Conservation (phyloP, 2,329 filamentous ascomycete genomes). For the Curvularia lunata region DNA sequence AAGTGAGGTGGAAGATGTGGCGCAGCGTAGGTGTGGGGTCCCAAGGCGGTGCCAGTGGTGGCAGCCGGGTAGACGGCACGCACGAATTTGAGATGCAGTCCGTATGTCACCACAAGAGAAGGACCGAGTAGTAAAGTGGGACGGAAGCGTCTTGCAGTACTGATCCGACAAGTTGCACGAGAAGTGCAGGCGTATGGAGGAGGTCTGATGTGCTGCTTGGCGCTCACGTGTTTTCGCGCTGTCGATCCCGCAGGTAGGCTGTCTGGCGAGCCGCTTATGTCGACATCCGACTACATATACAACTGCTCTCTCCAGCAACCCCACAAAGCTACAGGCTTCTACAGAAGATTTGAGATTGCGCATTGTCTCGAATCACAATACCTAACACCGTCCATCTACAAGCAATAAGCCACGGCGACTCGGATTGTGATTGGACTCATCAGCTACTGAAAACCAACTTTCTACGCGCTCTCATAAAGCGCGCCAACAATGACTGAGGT, state of each 20-base stretch:
- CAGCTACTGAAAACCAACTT: background rate
- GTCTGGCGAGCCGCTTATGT: conserved; percentile 5
- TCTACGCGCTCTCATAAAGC: background rate
- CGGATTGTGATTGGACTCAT: background rate
- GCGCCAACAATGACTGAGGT: conserved; percentile 40
- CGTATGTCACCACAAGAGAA: background rate
- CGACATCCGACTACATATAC: background rate
- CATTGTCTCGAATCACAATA: too few relatives aligned
- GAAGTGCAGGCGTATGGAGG: conserved; percentile 4
- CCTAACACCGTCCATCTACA: background rate
- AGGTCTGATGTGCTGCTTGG: conserved; percentile 3
- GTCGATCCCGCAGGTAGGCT: background rate
- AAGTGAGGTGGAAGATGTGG: conserved; percentile 9
- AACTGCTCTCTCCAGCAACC: background rate
- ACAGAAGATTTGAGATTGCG: background rate
- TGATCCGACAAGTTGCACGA: conserved; percentile 13
- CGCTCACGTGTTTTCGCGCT: conserved; percentile 13
- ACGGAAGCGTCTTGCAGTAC: conserved; percentile 5
- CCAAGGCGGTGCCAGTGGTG: conserved; percentile 6
- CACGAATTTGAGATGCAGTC: conserved; percentile 8
- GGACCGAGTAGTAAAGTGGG: background rate
- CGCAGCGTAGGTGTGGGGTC: conserved; percentile 6
- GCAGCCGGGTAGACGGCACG: conserved; percentile 22
- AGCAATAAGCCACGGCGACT: background rate
- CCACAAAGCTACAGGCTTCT: background rate